A percentile compares a stretch with the other conserved stretches of the same genome.
phyloP scores from a whole-genome alignment of 495 filamentous ascomycete species.

The Tuber calosporum region DNA sequence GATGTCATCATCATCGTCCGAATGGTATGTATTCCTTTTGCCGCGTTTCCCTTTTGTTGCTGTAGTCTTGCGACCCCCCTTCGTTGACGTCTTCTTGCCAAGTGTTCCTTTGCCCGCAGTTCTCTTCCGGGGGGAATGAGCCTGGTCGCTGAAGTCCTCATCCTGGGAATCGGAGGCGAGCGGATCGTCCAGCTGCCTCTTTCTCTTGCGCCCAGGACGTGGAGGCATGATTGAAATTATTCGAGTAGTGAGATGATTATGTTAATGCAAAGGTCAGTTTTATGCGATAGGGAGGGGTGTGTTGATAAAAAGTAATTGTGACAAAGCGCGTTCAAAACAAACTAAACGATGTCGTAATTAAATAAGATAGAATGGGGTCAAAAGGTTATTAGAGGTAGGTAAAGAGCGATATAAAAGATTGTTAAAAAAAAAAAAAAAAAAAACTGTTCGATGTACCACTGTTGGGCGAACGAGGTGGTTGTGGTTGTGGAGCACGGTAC shows the following conservation, averaged over 20 bases:
- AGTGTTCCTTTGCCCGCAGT: slow-evolving; percentile 10
- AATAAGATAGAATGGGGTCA: not conserved
- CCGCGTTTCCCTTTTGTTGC: slow-evolving; percentile 11
- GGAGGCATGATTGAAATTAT: not conserved
- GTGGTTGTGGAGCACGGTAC: not conserved
- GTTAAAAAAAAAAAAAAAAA: not conserved
- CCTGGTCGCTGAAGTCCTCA: slow-evolving; percentile 22
- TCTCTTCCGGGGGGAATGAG: slow-evolving; percentile 17
- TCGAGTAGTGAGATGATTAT: slow-evolving; percentile 10
- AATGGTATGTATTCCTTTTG: slow-evolving; percentile 21
- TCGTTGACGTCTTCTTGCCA: slow-evolving; percentile 14
- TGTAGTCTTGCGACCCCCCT: slow-evolving; percentile 25
- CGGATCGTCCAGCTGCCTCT: slow-evolving; percentile 27
- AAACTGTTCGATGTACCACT: not conserved
- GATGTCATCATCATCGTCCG: slow-evolving; percentile 30
- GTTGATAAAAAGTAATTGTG: slow-evolving; percentile 3
- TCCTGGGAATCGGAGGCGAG: slow-evolving; percentile 33
- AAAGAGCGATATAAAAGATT: not conserved
- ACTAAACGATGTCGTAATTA: slow-evolving; percentile 5
- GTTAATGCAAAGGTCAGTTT: slow-evolving; percentile 12
- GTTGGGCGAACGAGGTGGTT: not conserved
- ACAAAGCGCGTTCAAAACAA: slow-evolving; percentile 7
- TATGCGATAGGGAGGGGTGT: slow-evolving; percentile 11
- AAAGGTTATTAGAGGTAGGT: not conserved
- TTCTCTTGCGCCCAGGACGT: slow-evolving; percentile 26